Percentiles rank a stretch among this genome's conserved stretches.
Evolutionary conservation across 352 stramenopile genomes (phyloP).

Genomic region (Blastocystis sp.): DNA sequence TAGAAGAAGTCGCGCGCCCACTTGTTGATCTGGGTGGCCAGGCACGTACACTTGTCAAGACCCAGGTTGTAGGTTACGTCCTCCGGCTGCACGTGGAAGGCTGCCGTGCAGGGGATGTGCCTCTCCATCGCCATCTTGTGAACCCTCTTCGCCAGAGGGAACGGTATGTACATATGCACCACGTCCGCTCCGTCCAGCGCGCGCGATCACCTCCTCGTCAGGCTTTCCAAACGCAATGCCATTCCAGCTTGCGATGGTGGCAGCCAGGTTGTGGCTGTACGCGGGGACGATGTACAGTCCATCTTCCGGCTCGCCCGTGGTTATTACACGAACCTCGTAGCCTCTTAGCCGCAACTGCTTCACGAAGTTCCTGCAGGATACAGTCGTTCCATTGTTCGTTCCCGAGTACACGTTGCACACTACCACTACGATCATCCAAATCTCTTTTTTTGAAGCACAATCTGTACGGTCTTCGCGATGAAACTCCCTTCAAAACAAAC

Average conservation of each 20-base stretch:
- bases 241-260: conserved; percentile 48
- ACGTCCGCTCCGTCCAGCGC: conserved; percentile 45
- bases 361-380: conserved; percentile 56
- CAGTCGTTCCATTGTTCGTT: conserved; percentile 66
- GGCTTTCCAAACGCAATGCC: conserved; percentile 32
- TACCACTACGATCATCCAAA: conserved; percentile 47
- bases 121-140: conserved; percentile 10
- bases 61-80: conserved; percentile 17
- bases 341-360: conserved; percentile 7
- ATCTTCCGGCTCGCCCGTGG: conserved; percentile 9
- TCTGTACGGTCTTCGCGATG: no score
- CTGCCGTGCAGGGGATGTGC: conserved; percentile 31
- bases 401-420: conserved; percentile 19
- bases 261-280: conserved; percentile 18
- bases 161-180: conserved; percentile 30
- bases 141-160: background rate
- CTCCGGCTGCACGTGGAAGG: conserved; percentile 59
- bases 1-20: conserved; percentile 16
- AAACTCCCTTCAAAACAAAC: no score
- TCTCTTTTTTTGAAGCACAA: no score
- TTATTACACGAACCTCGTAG: conserved; percentile 65
- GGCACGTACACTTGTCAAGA: background rate
- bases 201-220: conserved; percentile 8
- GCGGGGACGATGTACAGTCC: conserved; percentile 32
- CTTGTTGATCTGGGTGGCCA: conserved; percentile 24